Base-by-base conservation (phyloP, 208 protist genomes). In the Perkinsela sp. region DNA sequence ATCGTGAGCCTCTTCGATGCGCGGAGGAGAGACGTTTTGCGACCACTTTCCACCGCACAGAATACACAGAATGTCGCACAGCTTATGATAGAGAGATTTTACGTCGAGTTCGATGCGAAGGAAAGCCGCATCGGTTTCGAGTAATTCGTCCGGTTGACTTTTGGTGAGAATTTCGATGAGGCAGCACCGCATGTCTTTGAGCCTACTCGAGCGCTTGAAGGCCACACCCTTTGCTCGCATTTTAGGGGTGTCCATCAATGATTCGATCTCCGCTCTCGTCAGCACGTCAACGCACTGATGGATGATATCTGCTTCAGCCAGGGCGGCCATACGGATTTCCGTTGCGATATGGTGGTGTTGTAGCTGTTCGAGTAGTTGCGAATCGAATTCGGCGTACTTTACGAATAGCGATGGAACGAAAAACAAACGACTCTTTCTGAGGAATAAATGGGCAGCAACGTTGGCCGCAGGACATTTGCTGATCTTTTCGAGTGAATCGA, bases 251-350 rank as follows among this genome's bases (percentile, higher is more conserved):
- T n/a, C n/a, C n/a, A n/a, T n/a, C n/a, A n/a, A n/a, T n/a, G n/a
- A n/a, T n/a, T n/a, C n/a, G n/a, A n/a, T n/a, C n/a, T 57, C 66
- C n/a, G 67, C 65, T 70, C 22, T 57, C 22, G 40, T 57, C 13
- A 57, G 40, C 6, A 57, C 40, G 22, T 57, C 40, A 22, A 57
- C 22, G 40, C 40, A 57, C 13, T 57, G 13, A n/a, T n/a, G n/a
- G 6, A n/a, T 22, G 40, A 22, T 22, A 6, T 6, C 22, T n/a
- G 40, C 40, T 22, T 57, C 40, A 22, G 6, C 40, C 6, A 22
- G 13, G 6, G 40, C 22, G 22, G 6, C 13, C 22, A 57, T n/a
- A 57, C 22, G 22, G 6, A 57, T 57, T 57, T 57, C 40, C 6
- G 13, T 6, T 22, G 40, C 40, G 22, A 57, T 57, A 22, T 22